Conservation (phyloP, 345 rosid genomes). For the Salix purpurea region DNA sequence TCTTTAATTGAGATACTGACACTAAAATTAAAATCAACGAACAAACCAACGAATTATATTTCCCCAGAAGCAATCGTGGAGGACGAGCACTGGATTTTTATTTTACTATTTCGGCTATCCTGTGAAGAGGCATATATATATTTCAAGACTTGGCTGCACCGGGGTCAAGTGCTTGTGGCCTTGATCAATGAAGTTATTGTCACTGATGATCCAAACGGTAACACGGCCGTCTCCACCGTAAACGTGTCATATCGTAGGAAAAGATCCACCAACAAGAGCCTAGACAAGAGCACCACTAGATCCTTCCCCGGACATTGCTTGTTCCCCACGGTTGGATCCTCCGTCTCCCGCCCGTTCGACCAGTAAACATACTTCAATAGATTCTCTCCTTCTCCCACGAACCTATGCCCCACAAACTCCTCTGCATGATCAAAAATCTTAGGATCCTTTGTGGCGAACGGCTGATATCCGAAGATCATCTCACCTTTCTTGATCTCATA, state of each 20-base stretch:
- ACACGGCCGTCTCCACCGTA: slow-evolving; percentile 45
- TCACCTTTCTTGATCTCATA: slow-evolving; percentile 72
- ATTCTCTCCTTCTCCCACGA: slow-evolving; percentile 69
- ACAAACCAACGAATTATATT: no score
- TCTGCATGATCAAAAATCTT: slow-evolving; percentile 63
- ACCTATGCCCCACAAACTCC: slow-evolving; percentile 73
- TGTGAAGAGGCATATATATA: no score
- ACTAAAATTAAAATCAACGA: no score
- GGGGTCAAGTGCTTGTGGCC: neutral
- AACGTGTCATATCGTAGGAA: slow-evolving; percentile 82
- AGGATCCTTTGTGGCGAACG: slow-evolving; percentile 25
- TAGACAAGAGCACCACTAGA: slow-evolving; percentile 65
- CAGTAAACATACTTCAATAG: slow-evolving; percentile 61
- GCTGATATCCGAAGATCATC: slow-evolving; percentile 72
- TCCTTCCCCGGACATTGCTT: slow-evolving; percentile 91
- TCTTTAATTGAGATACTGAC: no score
- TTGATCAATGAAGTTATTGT: slow-evolving; percentile 50
- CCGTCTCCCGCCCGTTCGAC: slow-evolving; percentile 88
- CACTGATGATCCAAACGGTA: slow-evolving; percentile 50
- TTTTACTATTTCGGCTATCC: no score
- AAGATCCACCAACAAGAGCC: slow-evolving; percentile 68
- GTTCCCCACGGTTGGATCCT: slow-evolving; percentile 49
- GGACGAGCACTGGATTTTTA: no score
- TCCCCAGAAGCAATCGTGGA: no score
- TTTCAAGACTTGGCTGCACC: neutral